These are phyloP conservation scores for Cucurbita argyrosperma DNA, from an alignment of 306 rosid genomes.

Conservation along the genomic window DNA sequence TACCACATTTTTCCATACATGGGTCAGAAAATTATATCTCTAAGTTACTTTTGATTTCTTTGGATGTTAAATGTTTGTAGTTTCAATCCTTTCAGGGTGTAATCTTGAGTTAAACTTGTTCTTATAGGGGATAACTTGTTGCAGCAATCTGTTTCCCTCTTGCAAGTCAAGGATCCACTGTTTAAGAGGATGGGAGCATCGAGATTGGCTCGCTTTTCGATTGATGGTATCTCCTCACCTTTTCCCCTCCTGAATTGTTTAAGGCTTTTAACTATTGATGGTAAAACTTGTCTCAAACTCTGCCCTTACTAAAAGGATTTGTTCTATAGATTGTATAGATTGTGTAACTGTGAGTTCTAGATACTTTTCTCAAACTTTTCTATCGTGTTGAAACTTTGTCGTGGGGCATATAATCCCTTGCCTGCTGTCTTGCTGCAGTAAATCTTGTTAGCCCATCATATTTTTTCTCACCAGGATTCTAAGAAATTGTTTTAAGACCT, in stretches of 20 bases:
- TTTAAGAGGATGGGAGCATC: constrained; percentile 95
- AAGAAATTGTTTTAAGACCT: background rate
- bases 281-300: background rate
- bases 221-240: constrained; percentile 44
- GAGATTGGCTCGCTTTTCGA: constrained; percentile 68
- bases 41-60: background rate
- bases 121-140: constrained; percentile 69
- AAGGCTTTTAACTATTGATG: background rate
- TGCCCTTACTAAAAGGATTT: no score
- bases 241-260: background rate
- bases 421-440: background rate
- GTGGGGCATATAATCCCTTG: background rate
- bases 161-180: constrained; percentile 80
- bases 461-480: background rate
- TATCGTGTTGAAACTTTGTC: background rate
- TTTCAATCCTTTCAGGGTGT: background rate
- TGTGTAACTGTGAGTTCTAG: no score
- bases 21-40: constrained; percentile 27
- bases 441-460: background rate
- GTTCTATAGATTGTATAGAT: no score
- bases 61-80: background rate
- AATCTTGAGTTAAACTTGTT: background rate
- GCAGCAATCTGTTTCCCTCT: constrained; percentile 80
- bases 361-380: background rate
- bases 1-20: constrained; percentile 80